phyloP scores from a whole-genome alignment of 371 early-diverging fungal genomes.

The Thermomucor indicae-seudaticae region DNA sequence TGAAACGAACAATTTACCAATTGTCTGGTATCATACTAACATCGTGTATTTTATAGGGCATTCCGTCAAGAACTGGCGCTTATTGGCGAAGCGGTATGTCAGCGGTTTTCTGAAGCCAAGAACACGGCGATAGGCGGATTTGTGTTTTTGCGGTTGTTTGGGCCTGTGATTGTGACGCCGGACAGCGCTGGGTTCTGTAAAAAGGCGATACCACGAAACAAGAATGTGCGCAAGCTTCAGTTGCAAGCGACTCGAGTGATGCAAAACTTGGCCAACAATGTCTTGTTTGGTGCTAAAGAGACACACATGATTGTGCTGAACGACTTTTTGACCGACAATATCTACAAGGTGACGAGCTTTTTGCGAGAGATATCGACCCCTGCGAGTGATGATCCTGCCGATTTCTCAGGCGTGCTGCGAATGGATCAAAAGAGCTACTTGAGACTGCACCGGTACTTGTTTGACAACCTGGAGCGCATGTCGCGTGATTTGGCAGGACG shows the following conservation, averaged over 20 bases:
- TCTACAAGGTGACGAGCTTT: constrained; percentile 57
- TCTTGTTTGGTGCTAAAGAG: constrained; percentile 91
- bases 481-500: constrained; percentile 54
- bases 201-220: constrained; percentile 24
- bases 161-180: constrained; percentile 90
- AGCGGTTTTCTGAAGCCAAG: constrained; percentile 80
- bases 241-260: constrained; percentile 91
- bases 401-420: constrained; percentile 5
- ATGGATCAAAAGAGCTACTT: constrained; percentile 51
- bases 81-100: constrained; percentile 71
- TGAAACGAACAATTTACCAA: neutral
- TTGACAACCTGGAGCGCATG: constrained; percentile 69
- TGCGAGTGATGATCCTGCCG: neutral
- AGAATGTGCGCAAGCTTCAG: constrained; percentile 68
- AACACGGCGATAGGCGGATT: constrained; percentile 90
- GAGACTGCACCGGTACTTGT: constrained; percentile 64
- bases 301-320: constrained; percentile 85
- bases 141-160: constrained; percentile 90
- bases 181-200: constrained; percentile 53
- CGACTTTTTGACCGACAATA: constrained; percentile 74
- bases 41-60: constrained; percentile 17
- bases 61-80: constrained; percentile 77
- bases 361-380: constrained; percentile 46
- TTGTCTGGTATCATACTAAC: constrained; percentile 26
- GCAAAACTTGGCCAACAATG: constrained; percentile 92